Conservation (phyloP, 495 filamentous ascomycete species). For the Neurospora intermedia region DNA sequence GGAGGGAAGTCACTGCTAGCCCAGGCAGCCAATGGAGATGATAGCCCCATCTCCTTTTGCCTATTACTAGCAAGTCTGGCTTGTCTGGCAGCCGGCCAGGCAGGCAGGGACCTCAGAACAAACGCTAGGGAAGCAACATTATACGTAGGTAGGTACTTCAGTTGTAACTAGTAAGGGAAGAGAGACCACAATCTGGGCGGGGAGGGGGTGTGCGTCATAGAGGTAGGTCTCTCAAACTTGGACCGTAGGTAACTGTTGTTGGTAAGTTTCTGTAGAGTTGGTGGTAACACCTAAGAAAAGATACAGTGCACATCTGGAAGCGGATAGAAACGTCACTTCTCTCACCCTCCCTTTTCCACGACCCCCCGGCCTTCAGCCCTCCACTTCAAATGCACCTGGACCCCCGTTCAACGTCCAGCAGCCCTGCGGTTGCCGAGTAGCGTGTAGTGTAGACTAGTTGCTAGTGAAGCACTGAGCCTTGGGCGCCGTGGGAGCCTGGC, state of each 20-base stretch:
- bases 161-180: background rate
- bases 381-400: background rate
- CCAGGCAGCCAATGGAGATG: background rate
- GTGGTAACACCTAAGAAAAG: background rate
- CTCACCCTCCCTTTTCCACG: background rate
- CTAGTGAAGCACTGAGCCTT: background rate
- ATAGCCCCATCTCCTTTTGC: background rate
- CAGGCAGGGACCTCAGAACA: no score
- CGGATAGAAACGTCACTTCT: conserved; percentile 4
- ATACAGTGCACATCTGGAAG: conserved; percentile 7
- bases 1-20: background rate
- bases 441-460: background rate
- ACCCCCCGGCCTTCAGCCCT: background rate
- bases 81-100: no score
- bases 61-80: background rate
- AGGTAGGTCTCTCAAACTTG: background rate
- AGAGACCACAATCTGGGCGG: background rate
- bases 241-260: background rate
- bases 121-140: background rate
- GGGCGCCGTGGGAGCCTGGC: background rate
- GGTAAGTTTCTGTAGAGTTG: background rate
- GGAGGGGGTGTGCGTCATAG: background rate
- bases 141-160: no score
- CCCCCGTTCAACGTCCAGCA: background rate
- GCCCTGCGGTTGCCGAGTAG: background rate